Evolutionary conservation across 2,329 filamentous ascomycete genomes (phyloP).

Genomic region (Byssochlamys sp.): DNA sequence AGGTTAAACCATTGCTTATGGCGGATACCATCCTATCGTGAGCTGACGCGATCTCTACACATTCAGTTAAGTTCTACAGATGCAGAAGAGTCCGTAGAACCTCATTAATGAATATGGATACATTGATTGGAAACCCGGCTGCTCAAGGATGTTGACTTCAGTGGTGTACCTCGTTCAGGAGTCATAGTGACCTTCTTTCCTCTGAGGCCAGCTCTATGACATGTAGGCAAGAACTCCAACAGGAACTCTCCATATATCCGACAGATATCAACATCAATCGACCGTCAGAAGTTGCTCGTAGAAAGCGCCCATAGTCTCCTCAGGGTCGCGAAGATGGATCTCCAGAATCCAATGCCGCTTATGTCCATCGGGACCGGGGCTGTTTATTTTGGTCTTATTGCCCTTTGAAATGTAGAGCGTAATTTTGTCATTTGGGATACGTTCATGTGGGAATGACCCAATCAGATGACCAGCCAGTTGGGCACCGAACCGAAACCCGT

Average conservation of each 20-base stretch:
- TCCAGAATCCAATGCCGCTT: conserved; percentile 44
- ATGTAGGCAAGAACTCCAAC: too few relatives aligned
- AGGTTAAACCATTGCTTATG: too few relatives aligned
- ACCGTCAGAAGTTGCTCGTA: conserved; percentile 29
- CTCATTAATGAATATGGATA: too few relatives aligned
- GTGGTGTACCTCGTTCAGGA: too few relatives aligned
- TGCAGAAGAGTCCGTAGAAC: too few relatives aligned
- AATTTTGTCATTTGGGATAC: conserved; percentile 41
- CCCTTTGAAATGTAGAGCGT: conserved; percentile 38
- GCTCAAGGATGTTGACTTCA: too few relatives aligned
- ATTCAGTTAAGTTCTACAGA: too few relatives aligned
- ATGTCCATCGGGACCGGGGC: conserved; percentile 31
- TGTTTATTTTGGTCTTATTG: conserved; percentile 35
- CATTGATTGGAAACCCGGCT: too few relatives aligned
- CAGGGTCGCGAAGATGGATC: conserved; percentile 38
- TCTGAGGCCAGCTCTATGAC: too few relatives aligned
- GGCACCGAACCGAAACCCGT: conserved; percentile 39
- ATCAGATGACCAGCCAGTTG: conserved; percentile 42
- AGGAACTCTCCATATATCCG: not conserved
- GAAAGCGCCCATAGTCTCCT: conserved; percentile 34
- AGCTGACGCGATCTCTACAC: too few relatives aligned
- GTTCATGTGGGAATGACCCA: conserved; percentile 43
- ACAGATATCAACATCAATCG: conserved; percentile 4
- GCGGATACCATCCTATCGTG: too few relatives aligned
- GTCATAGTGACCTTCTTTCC: too few relatives aligned